phyloP scores from a whole-genome alignment of 495 filamentous ascomycete genomes.

The Aspergillus diversus region DNA sequence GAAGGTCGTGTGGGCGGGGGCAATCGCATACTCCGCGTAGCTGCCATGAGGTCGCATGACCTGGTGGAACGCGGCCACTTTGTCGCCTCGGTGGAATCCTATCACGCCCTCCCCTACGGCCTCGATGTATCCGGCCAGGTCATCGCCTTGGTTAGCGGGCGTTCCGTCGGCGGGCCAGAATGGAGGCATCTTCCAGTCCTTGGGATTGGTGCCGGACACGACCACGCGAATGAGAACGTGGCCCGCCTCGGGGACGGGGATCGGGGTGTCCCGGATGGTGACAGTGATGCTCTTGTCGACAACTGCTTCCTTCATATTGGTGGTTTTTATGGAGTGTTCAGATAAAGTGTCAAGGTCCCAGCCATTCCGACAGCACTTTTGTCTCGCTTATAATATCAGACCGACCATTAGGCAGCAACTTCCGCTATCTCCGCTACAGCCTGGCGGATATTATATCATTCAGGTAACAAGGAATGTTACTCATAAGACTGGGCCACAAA shows the following conservation, averaged over 20 bases:
- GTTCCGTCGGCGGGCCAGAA: conserved; percentile 16
- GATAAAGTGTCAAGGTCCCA: no score
- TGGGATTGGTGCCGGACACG: conserved; percentile 67
- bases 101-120: conserved; percentile 58
- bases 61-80: conserved; percentile 72
- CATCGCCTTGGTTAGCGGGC: conserved; percentile 61
- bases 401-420: no score
- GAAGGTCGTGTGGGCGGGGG: conserved; percentile 66
- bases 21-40: conserved; percentile 73
- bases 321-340: no score
- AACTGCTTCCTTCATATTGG: conserved; percentile 11
- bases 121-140: conserved; percentile 67
- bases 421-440: no score
- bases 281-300: neutral
- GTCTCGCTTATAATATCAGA: no score
- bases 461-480: no score
- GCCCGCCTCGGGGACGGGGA: neutral
- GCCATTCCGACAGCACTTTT: no score
- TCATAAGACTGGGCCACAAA: no score
- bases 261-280: neutral
- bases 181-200: conserved; percentile 65
- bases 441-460: no score
- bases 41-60: conserved; percentile 55
- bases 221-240: conserved; percentile 70
- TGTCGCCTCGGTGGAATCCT: conserved; percentile 65